Conservation (phyloP, 805 yeast species). For the Yarrowia sp. region DNA sequence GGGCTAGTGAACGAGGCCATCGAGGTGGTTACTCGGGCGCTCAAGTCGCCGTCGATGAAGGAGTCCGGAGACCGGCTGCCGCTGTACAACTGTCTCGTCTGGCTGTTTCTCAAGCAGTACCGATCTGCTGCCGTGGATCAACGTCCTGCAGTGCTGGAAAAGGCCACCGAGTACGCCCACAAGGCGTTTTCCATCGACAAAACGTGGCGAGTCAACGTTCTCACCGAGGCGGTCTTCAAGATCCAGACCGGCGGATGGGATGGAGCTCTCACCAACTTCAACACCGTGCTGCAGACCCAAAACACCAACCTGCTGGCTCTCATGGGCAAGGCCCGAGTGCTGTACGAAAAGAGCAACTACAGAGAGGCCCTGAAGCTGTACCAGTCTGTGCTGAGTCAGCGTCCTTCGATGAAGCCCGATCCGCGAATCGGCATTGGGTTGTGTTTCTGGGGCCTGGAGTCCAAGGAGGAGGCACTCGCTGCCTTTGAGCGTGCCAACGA, state of each 20-base stretch:
- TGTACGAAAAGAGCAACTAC: conserved; percentile 70
- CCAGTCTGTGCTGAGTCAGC: conserved; percentile 73
- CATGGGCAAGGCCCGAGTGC: conserved; percentile 78
- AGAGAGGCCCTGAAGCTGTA: conserved; percentile 71
- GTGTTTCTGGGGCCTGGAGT: conserved; percentile 87
- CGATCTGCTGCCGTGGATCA: conserved; percentile 37
- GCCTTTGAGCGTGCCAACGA: conserved; percentile 83
- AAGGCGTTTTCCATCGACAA: conserved; percentile 49
- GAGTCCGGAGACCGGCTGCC: conserved; percentile 47
- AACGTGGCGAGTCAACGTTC: conserved; percentile 48
- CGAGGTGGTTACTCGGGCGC: conserved; percentile 60
- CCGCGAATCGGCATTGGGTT: conserved; percentile 93
- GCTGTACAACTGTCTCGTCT: conserved; percentile 62
- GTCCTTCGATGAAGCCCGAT: conserved; percentile 78
- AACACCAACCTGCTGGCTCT: conserved; percentile 70
- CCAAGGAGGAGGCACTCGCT: conserved; percentile 65
- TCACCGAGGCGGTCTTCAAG: conserved; percentile 67
- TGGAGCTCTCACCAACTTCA: conserved; percentile 68
- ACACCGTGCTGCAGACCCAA: conserved; percentile 53
- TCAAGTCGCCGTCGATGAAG: conserved; percentile 39
- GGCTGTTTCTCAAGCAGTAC: conserved; percentile 53
- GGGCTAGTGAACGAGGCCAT: conserved; percentile 60
- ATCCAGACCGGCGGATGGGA: conserved; percentile 62
- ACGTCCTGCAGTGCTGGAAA: conserved; percentile 24
- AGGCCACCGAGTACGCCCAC: conserved; percentile 49